Conservation (phyloP, 306 rosid genomes). For the Vigna nakashimae region DNA sequence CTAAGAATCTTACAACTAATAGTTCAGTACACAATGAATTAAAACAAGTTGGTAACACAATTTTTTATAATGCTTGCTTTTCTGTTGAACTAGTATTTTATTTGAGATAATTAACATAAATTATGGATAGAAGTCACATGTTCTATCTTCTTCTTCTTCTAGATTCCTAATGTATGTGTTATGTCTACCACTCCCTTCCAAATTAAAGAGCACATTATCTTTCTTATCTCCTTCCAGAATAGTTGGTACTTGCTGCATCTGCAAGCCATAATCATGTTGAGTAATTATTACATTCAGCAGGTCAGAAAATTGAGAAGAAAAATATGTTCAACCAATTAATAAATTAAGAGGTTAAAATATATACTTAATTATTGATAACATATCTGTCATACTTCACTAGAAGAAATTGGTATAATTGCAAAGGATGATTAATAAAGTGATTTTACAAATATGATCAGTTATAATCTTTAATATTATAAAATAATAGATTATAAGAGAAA, state of each 20-base stretch:
- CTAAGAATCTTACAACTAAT: not conserved
- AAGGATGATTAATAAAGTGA: not conserved
- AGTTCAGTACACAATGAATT: not conserved
- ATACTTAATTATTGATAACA: not conserved
- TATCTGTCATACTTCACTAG: not conserved
- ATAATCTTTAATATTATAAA: no score
- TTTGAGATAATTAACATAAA: not conserved
- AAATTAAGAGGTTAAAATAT: not conserved
- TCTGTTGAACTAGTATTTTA: not conserved
- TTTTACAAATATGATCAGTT: no score
- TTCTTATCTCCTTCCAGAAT: not conserved
- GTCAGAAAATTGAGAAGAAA: not conserved
- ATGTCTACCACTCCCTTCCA: not conserved
- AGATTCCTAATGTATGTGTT: not conserved
- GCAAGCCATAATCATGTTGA: constrained; percentile 1
- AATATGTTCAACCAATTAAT: not conserved
- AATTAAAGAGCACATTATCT: not conserved
- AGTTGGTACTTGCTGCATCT: constrained; percentile 19
- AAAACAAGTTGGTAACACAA: not conserved
- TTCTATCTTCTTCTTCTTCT: not conserved
- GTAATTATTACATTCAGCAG: not conserved
- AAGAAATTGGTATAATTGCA: not conserved
- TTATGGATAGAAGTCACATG: not conserved
- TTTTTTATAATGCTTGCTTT: not conserved
- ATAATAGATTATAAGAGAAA: no score